Evolutionary conservation across 441 rosid species (phyloP), one percentile per base, ranked within the genome.

Genomic region (Erodium texanum): DNA sequence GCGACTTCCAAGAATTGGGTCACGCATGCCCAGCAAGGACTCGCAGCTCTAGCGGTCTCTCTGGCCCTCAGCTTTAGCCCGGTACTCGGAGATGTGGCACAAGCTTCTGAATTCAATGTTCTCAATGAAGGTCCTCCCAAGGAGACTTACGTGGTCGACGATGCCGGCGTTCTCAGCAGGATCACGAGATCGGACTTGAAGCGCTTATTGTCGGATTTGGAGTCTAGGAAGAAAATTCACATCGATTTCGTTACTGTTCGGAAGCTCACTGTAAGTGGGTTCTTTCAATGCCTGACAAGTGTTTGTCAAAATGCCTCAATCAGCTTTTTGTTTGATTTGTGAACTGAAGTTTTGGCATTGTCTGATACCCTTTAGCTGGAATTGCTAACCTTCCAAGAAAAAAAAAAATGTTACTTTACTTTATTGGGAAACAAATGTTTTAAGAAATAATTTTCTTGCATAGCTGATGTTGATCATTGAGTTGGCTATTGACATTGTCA

Each of bases 41-140:
- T 93, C 41, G 87, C 95, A 43, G 97, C 97, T 73, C 68, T 91
- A 11, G 88, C 96, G 64, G 73, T 93, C 62, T 80, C 95, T 66
- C 66, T 87, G 74, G 94, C 96, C 0, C 93, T 93, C 73, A 89
- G 68, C 74, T 89, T 91, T 78, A 82, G 85, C 64, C 97, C 97
- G 19, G 68, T 86, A 0, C 58, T 76, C 45, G 89, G 88, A 64
- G 79, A 83, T 77, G 62, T 22, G 3, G 99, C 88, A 54, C 59
- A 80, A 45, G 97, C 93, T 15, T 89, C 99, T 34, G 99, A 93
- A 74, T 93, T 90, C 74, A 92, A 93, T 75, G 90, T 93, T 9
- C 68, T 91, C 62, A 83, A 77, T 68, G 97, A 89, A 14, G 93
- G 95, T 14, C 97, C 99, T 18, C 96, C 99, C 1, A 80, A 88